Conservation (phyloP, 306 rosid species). For the Erythrophleum fordii region DNA sequence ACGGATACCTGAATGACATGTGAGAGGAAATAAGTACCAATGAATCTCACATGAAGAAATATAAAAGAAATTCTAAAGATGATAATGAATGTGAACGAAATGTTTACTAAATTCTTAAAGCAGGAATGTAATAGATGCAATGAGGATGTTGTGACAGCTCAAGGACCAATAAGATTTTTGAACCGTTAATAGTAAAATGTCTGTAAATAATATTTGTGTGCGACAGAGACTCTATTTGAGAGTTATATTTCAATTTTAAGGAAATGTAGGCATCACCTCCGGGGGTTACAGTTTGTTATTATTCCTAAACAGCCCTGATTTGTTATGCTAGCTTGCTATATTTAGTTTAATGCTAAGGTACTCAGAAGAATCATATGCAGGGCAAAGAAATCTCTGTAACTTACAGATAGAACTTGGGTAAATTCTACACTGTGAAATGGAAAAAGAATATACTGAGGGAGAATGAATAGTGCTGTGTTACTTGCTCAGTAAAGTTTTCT, state of each 20-base stretch:
- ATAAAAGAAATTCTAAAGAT: background rate
- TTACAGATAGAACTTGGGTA: background rate
- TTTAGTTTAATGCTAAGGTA: background rate
- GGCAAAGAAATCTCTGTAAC: background rate
- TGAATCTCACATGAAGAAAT: background rate
- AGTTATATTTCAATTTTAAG: background rate
- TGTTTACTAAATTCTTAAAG: background rate
- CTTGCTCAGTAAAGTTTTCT: background rate
- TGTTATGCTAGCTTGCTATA: background rate
- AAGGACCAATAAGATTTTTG: background rate
- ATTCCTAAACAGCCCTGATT: background rate
- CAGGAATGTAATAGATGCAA: background rate
- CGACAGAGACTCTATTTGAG: background rate
- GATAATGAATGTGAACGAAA: background rate
- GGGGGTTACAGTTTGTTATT: background rate
- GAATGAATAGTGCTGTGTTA: background rate
- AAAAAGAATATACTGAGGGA: background rate
- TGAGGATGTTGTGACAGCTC: constrained; percentile 1
- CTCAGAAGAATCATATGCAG: constrained; percentile 4
- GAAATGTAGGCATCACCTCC: too few species aligned
- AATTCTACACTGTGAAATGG: constrained; percentile 16
- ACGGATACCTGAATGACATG: constrained; percentile 8
- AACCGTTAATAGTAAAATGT: background rate
- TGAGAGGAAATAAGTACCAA: background rate
- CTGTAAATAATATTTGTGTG: background rate